Evolutionary conservation across 176 grass and related monocot species (phyloP).

Genomic region (Aegilops speltoides): DNA sequence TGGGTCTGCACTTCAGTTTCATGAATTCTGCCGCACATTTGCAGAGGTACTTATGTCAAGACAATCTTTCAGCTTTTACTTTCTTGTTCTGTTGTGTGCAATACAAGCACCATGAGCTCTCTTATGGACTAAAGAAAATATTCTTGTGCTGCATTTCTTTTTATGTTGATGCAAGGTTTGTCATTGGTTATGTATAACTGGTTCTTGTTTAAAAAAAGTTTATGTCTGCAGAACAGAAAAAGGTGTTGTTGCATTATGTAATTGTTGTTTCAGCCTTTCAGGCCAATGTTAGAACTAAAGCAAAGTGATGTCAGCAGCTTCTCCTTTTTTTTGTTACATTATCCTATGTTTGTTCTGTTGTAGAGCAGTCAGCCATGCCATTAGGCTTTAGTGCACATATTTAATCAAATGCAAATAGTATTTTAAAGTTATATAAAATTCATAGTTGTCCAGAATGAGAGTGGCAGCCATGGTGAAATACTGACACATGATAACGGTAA

Average conservation of each 20-base stretch:
- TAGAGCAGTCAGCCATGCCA: not conserved
- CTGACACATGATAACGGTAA: not conserved
- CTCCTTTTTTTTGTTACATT: not conserved
- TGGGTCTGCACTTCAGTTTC: slow-evolving; percentile 69
- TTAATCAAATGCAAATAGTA: not conserved
- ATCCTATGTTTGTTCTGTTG: not conserved
- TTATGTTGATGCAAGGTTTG: too few species aligned
- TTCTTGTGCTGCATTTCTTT: too few species aligned
- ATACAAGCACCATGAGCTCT: too few species aligned
- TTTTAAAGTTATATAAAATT: not conserved
- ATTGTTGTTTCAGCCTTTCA: not conserved
- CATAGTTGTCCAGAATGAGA: not conserved
- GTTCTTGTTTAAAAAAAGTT: too few species aligned
- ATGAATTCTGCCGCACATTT: slow-evolving; percentile 72
- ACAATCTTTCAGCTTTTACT: slow-evolving; percentile 9
- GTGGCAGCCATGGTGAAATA: not conserved
- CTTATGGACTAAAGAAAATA: too few species aligned
- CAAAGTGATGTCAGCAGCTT: not conserved
- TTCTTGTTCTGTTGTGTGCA: not conserved
- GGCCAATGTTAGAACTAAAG: not conserved
- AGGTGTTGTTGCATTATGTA: not conserved
- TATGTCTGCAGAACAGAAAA: too few species aligned
- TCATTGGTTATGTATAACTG: too few species aligned
- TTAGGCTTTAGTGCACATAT: not conserved
- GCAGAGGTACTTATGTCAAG: slow-evolving; percentile 55